Evolutionary conservation across 441 rosid species (phyloP), one percentile per base, ranked within the genome.

Genomic region (Croton setiger): DNA sequence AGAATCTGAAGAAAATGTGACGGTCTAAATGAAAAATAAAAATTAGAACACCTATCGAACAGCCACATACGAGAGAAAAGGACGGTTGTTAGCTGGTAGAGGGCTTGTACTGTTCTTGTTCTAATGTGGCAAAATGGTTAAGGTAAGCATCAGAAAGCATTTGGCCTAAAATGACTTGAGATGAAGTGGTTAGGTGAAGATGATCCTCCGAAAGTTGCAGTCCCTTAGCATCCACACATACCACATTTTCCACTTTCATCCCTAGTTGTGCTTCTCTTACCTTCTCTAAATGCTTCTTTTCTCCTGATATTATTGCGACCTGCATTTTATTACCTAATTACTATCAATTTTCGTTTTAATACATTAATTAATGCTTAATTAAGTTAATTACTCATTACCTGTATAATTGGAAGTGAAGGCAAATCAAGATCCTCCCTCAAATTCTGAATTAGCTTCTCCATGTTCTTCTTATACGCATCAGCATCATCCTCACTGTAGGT

Each of bases 261-360:
- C 83, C 79, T 21, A 85, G 53, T 68, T 93, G 97, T 6, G 93
- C 93, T 81, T 88, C 87, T 67, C 97, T 86, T 45, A 91, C 93
- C 58, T 74, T 85, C 69, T 87, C 96, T 23, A 87, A 64, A 72
- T 84, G 80, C 70, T 52, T 83, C 48, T 48, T 68, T 45, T 81
- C 92, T 63, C 97, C 98, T 1, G 97, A 88, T 56, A 85, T 80
- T 15, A 93, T 71, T 13, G 96, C 98, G 20, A 93, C 96, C 96
- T 89, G 66, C 70, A 63, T 63, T 52, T 1, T 60, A 74, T 35
- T 35, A 39, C 4, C 4, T 31, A n/a, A n/a, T n/a, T n/a, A n/a
- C n/a, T n/a, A n/a, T n/a, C n/a, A n/a, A n/a, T n/a, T n/a, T n/a
- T n/a, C n/a, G n/a, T n/a, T n/a, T n/a, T n/a, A n/a, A n/a, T n/a